phyloP scores from a whole-genome alignment of 192 early-diverging fungal genomes.

The Backusella tuberculispora region DNA sequence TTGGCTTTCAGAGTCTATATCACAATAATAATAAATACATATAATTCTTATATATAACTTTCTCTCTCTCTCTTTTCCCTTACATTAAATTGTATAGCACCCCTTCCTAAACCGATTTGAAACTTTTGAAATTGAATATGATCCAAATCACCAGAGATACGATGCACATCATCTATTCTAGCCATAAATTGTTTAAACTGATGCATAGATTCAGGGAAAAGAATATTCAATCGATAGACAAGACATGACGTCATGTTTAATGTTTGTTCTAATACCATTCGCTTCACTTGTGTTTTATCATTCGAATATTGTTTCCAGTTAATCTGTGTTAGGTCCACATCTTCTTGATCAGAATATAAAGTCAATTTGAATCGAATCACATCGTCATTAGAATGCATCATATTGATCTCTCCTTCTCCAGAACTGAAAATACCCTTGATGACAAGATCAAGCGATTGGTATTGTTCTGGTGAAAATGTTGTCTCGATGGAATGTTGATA shows the following conservation, averaged over 20 bases:
- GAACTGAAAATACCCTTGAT: not conserved
- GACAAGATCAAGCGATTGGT: not conserved
- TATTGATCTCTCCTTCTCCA: not conserved
- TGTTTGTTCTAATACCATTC: not conserved
- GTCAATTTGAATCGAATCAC: not conserved
- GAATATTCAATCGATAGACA: not conserved
- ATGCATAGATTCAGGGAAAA: not conserved
- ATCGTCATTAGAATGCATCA: not conserved
- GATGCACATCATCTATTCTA: not conserved
- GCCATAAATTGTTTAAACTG: not conserved
- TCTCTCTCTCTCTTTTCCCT: not conserved
- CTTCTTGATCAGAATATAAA: not conserved
- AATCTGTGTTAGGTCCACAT: not conserved
- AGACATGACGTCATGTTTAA: slow-evolving; percentile 10
- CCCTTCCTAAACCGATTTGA: slow-evolving; percentile 4
- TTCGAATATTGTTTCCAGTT: not conserved
- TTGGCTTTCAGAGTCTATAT: not conserved
- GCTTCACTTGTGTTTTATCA: not conserved
- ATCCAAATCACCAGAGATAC: not conserved
- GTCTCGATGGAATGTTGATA: not conserved
- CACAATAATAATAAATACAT: not conserved
- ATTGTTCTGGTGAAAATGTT: not conserved
- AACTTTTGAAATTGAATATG: not conserved
- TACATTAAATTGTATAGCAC: slow-evolving; percentile 3
- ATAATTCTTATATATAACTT: not conserved